Base-by-base conservation (phyloP, 106 monocot species). In the Dioscorea zingiberensis region DNA sequence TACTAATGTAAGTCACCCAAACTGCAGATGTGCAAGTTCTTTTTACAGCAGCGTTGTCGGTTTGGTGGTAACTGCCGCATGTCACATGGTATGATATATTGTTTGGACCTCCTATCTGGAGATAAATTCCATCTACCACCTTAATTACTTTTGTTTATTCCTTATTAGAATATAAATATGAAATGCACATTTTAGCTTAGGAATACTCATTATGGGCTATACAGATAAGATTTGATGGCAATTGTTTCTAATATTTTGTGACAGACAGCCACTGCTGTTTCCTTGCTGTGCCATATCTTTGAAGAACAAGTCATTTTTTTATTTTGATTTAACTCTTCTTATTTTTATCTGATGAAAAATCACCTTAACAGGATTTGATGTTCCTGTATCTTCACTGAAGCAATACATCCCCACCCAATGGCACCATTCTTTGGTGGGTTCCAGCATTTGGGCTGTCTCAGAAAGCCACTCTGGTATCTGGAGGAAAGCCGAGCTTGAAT, bases 1-100 rank as follows among this genome's bases (percentile, higher is more conserved):
- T 72, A 83, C 85, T 97, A 69, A 97, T 80, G 63, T 47, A 76
- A 65, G 44, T 77, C 65, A 66, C 73, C 85, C 53, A 66, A 84
- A 85, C 76, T 83, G 81, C 87, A 97, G 95, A 91, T 97, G 63
- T 97, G 95, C 83, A 88, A 88, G 85, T 97, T 97, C 77, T 85
- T 88, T 75, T 81, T 88, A 82, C 91, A 92, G 74, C 91, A 92
- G 68, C 81, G 91, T 68, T 97, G 95, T 80, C 81, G 88, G 47
- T 97, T 97, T 86, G 95, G 91, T 74, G 86, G 70, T 78, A 97
- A 71, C 77, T 97, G 95, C 79, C 95, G 95, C 63, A 58, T 86
- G 66, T 97, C 95, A 59, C 95, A 97, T 91, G 95, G 95, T 97
- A 88, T 91, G 94, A 83, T 69, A 54, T 56, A 28, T 60, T 17